Percentiles rank a stretch among this genome's conserved stretches.
phyloP scores from a whole-genome alignment of 1,284 basidiomycete genomes.

The Xerocomus alliaceus region DNA sequence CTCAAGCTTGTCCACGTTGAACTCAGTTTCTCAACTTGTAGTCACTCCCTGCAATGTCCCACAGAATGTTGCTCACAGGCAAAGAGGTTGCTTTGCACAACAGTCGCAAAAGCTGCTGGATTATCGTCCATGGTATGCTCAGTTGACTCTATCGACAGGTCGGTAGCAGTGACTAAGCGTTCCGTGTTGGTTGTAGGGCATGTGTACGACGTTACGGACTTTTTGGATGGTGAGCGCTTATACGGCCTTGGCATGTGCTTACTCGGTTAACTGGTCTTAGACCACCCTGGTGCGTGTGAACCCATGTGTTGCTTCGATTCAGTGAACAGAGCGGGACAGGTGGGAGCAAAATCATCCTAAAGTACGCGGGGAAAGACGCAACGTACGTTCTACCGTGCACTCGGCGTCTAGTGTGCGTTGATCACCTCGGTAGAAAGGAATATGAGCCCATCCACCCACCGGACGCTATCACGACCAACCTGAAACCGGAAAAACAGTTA shows the following conservation, averaged over 20 bases:
- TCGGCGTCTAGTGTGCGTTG: not conserved
- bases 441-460: conserved; percentile 90
- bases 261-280: conserved; percentile 41
- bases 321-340: conserved; percentile 42
- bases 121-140: conserved; percentile 80
- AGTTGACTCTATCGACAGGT: not conserved
- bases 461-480: conserved; percentile 83
- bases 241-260: conserved; percentile 4
- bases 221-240: conserved; percentile 59
- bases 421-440: conserved; percentile 48
- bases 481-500: conserved; percentile 79
- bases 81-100: conserved; percentile 75
- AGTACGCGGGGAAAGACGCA: conserved; percentile 80
- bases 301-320: not conserved
- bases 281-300: conserved; percentile 65
- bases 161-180: conserved; percentile 6
- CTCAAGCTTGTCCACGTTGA: not conserved
- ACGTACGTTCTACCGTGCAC: conserved; percentile 51
- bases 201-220: conserved; percentile 81
- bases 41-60: conserved; percentile 21
- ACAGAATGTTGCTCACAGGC: conserved; percentile 32
- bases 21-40: not conserved
- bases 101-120: conserved; percentile 80
- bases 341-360: conserved; percentile 67
- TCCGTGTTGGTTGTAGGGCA: conserved; percentile 49